Percentiles rank a stretch among this genome's conserved stretches.
These are phyloP conservation scores for Gossypium davidsonii DNA, from an alignment of 441 rosid genomes.

Conservation along the genomic window DNA sequence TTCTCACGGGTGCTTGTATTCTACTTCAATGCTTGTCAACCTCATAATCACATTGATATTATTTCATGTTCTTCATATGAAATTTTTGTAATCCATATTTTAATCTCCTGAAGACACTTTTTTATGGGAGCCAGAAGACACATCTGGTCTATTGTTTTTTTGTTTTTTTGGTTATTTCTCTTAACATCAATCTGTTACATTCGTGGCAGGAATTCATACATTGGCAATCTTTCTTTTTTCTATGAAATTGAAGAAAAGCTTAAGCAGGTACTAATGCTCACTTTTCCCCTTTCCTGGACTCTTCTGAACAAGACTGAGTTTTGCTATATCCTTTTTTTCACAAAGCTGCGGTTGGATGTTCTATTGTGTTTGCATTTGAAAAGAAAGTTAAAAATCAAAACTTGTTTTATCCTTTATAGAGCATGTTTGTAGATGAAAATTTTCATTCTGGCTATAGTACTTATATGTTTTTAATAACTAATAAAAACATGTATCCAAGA, in stretches of 20 bases:
- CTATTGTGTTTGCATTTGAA: background rate
- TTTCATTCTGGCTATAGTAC: background rate
- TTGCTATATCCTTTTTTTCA: slow-evolving; percentile 1
- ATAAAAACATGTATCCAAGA: background rate
- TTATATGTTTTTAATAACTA: background rate
- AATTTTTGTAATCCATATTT: background rate
- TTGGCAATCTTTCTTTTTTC: slow-evolving; percentile 72
- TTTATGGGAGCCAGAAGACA: background rate
- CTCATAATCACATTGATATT: background rate
- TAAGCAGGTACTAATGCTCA: slow-evolving; percentile 42
- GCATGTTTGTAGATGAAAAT: background rate
- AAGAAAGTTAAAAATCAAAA: background rate
- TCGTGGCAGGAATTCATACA: slow-evolving; percentile 67
- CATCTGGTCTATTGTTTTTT: background rate
- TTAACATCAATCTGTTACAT: slow-evolving; percentile 4
- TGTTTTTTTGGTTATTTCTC: background rate
- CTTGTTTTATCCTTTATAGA: background rate
- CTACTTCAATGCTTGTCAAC: background rate
- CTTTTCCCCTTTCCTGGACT: slow-evolving; percentile 9
- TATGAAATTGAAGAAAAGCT: slow-evolving; percentile 73
- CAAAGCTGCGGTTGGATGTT: background rate
- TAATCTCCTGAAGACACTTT: background rate
- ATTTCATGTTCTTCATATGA: background rate
- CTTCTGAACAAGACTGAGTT: background rate
- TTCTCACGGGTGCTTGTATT: background rate